Evolutionary conservation across 495 filamentous ascomycete genomes (phyloP).

Genomic region (Terfezia boudieri): DNA sequence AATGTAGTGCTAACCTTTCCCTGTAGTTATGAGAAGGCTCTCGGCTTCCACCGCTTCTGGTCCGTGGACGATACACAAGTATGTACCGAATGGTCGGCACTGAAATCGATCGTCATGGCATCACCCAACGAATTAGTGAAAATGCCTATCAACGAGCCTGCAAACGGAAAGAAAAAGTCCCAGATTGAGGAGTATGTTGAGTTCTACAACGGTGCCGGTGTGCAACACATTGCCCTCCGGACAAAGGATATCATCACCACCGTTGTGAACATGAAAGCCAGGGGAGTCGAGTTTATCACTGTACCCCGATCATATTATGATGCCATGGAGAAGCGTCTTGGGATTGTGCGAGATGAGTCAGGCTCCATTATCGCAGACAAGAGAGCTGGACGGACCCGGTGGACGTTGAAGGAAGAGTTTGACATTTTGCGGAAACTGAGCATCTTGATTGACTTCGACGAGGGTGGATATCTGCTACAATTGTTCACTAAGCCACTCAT

Average conservation of each 20-base stretch:
- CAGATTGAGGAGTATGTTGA: slow-evolving; percentile 88
- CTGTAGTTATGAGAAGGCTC: slow-evolving; percentile 51
- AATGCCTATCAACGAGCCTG: slow-evolving; percentile 95
- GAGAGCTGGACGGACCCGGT: not conserved
- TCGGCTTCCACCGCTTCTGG: slow-evolving; percentile 94
- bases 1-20: slow-evolving; percentile 10
- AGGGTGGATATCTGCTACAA: slow-evolving; percentile 64
- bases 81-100: slow-evolving; percentile 68
- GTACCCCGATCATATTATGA: slow-evolving; percentile 67
- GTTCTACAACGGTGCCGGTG: slow-evolving; percentile 63
- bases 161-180: slow-evolving; percentile 56
- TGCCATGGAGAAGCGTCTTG: slow-evolving; percentile 44
- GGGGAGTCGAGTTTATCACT: slow-evolving; percentile 73
- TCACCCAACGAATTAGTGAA: slow-evolving; percentile 63
- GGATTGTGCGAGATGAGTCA: slow-evolving; percentile 15
- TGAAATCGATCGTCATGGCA: slow-evolving; percentile 72
- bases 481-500: slow-evolving; percentile 81
- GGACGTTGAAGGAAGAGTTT: slow-evolving; percentile 37
- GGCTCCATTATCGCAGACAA: not conserved
- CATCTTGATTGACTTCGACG: slow-evolving; percentile 82
- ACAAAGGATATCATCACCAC: slow-evolving; percentile 54
- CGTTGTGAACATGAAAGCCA: slow-evolving; percentile 48
- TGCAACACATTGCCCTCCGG: slow-evolving; percentile 76
- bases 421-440: slow-evolving; percentile 46
- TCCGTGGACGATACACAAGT: slow-evolving; percentile 71